A percentile compares a stretch with the other conserved stretches of the same genome.
Evolutionary conservation across 1,284 basidiomycete species (phyloP).

Genomic region (Cutaneotrichosporon sp.): DNA sequence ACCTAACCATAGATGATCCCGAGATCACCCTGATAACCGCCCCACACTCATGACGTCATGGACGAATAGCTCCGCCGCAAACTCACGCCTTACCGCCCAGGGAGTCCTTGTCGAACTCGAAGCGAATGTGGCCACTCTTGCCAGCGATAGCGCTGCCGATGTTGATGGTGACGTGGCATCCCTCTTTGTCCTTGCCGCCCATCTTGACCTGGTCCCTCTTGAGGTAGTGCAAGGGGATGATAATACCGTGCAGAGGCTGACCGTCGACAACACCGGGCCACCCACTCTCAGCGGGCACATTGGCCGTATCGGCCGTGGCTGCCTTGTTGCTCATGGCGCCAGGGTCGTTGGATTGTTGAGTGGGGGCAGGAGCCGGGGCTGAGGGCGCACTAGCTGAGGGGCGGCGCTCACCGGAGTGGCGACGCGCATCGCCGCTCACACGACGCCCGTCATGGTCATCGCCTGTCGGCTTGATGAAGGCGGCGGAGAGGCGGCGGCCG

Average conservation of each 20-base stretch:
- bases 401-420: no score
- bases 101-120: slow-evolving; percentile 46
- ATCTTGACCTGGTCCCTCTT: slow-evolving; percentile 23
- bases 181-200: slow-evolving; percentile 3
- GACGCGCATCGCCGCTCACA: no score
- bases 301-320: slow-evolving; percentile 28
- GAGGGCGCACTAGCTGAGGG: no score
- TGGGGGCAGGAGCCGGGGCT: no score
- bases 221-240: slow-evolving; percentile 27
- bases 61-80: no score
- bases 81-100: slow-evolving; percentile 45
- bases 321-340: neutral
- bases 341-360: no score
- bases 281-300: slow-evolving; percentile 28
- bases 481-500: slow-evolving; percentile 23
- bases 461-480: slow-evolving; percentile 1
- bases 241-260: slow-evolving; percentile 27
- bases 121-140: slow-evolving; percentile 36
- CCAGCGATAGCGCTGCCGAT: slow-evolving; percentile 11
- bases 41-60: no score
- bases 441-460: neutral
- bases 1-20: no score
- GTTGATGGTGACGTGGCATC: slow-evolving; percentile 1
- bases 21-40: no score
- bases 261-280: slow-evolving; percentile 41